Base-by-base conservation (phyloP, 768 basidiomycete genomes). In the Russula griseocarnosa region DNA sequence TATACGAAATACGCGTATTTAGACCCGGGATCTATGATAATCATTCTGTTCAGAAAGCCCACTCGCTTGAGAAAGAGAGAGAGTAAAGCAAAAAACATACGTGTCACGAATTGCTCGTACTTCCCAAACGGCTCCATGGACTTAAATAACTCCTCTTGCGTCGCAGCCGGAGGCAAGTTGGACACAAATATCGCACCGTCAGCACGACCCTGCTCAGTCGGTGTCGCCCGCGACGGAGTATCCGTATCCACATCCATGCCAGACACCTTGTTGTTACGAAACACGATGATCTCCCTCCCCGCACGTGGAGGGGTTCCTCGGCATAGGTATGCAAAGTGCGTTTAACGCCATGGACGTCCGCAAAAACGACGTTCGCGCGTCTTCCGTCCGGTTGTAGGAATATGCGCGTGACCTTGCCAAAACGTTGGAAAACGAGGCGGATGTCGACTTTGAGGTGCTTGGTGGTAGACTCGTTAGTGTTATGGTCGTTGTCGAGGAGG, bases 1-100 rank as follows among this genome's bases (percentile, higher is more conserved):
- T 60, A 65, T 28, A 60, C 10, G 9, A 65, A 51, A 46, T 44
- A 56, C 5, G 63, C 59, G 26, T 60, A 65, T 61, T 55, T 60
- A 38, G 63, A 65, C 24, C 24, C 59, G 9, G 63, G 64, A 14
- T 55, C 59, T 59, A 18, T 44, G 4, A 44, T 20, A 10, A 44
- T n/a, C 5, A 38, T 0, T 61, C 18, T 2, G 20, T 14, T 56
- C 26, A 58, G 42, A 16, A 24, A 51, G 16, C 18, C 18, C 18
- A 5, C 13, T 26, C 16, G 28, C 13, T 6, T 5, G 20, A 40
- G 28, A 52, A 14, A 34, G 20, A 40, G 28, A 46, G 14, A 32
- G 30, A 55, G 0, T 28, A 6, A 28, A 22, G 16, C 1, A 22
- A 42, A 20, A 24, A 8, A 51, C 59, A 30, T 46, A 65, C 63